These are phyloP conservation scores for Penicillium bialowiezense DNA, from an alignment of 495 filamentous ascomycete genomes.

Conservation along the genomic window DNA sequence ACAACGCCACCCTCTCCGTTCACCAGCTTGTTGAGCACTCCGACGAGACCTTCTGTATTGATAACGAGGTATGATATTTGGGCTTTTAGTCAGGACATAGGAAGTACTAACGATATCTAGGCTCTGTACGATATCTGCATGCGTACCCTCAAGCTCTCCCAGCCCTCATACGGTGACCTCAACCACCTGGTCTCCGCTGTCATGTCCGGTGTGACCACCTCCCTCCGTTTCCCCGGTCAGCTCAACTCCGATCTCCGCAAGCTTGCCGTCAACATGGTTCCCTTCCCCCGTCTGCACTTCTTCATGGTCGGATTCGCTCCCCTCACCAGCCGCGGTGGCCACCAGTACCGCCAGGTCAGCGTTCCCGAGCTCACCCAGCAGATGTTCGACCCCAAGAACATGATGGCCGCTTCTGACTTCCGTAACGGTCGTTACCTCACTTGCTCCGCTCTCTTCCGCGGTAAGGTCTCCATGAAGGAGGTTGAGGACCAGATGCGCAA, in stretches of 20 bases:
- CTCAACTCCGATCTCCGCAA: conserved; percentile 99
- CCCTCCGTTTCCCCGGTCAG: conserved; percentile 98
- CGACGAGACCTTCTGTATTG: conserved; percentile 99
- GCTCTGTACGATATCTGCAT: conserved; percentile 99
- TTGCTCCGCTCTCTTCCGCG: conserved; percentile 99
- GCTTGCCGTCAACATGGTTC: conserved; percentile 99
- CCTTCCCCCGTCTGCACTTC: conserved; percentile 99
- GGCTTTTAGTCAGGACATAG: background rate
- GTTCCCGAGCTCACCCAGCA: conserved; percentile 99
- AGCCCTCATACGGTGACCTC: conserved; percentile 97
- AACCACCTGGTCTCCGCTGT: conserved; percentile 99
- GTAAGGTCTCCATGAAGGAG: conserved; percentile 99
- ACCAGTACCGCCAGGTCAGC: conserved; percentile 95
- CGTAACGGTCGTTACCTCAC: conserved; percentile 99
- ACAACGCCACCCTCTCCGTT: conserved; percentile 98
- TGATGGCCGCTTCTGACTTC: conserved; percentile 99
- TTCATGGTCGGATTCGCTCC: conserved; percentile 99
- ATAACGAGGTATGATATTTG: conserved; percentile 75
- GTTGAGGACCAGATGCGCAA: conserved; percentile 99
- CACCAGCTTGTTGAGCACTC: conserved; percentile 99
- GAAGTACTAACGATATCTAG: conserved; percentile 36
- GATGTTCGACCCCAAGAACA: conserved; percentile 99
- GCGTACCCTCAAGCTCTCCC: conserved; percentile 96
- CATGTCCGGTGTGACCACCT: conserved; percentile 99
- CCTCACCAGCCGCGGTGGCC: conserved; percentile 90